Evolutionary conservation across 495 filamentous ascomycete genomes (phyloP), one percentile per base, ranked within the genome.

Genomic region (Barbatosphaeria neglecta): DNA sequence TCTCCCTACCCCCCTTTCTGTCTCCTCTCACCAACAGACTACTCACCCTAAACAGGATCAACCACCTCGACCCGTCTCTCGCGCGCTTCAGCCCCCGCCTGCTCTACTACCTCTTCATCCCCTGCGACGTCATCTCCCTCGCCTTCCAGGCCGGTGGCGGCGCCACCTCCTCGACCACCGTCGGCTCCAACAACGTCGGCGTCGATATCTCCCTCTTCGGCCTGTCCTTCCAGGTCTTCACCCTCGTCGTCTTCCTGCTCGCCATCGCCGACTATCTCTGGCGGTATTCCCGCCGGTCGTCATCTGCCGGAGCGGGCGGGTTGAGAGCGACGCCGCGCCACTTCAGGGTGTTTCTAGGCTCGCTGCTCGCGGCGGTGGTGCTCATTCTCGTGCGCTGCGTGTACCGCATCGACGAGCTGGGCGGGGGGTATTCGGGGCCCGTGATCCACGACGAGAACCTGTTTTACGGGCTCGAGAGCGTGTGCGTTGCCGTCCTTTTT

Each of bases 31-130:
- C 31, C 11, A 11, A 2, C 31, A 35, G 24, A 35, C 27, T 15
- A 31, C 6, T 18, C 22, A 37, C 16, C 9, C 47, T 28, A 44
- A 70, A 62, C 51, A 75, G 73, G 37, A 68, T 78, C 45, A 43
- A 54, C 44, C 58, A 62, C 47, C 58, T 77, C 50, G 62, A 59
- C 33, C 53, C 67, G 3, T 38, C 60, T 33, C 58, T 69, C 45
- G 70, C 69, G 2, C 71, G 72, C 47, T 65, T 80, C 53, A 52
- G 58, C 17, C 65, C 75, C 4, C 59, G 60, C 6, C 56, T 66
- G 23, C 77, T 77, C 56, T 68, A 68, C 41, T 66, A 60, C 47
- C 62, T 76, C 54, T 76, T 78, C 62, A 72, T 78, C 54, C 64
- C 69, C 28, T 74, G 67, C 62, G 74, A 77, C 47, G 43, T 75